Conservation (phyloP, 495 filamentous ascomycete species). For the Podospora bellae-mahoneyi region DNA sequence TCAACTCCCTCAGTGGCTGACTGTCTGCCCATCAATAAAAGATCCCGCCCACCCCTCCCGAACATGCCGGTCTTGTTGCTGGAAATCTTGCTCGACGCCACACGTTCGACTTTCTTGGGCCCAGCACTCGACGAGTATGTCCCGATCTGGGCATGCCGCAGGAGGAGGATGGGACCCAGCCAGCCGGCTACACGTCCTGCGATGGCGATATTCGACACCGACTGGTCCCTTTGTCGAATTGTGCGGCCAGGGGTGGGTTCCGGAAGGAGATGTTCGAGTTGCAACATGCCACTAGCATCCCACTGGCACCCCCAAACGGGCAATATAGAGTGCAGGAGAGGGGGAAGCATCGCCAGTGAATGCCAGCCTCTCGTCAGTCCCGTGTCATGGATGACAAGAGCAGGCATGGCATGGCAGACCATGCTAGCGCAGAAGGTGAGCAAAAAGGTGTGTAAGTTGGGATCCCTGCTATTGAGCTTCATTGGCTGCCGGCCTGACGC, state of each 20-base stretch:
- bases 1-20: conserved; percentile 18
- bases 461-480: conserved; percentile 38
- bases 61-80: background rate
- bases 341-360: conserved; percentile 14
- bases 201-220: background rate
- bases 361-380: conserved; percentile 27
- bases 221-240: background rate
- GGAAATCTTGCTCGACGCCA: conserved; percentile 11
- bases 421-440: conserved; percentile 38
- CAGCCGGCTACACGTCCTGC: conserved; percentile 4
- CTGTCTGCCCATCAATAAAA: conserved; percentile 12
- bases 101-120: conserved; percentile 15
- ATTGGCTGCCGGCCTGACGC: conserved; percentile 34
- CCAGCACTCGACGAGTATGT: background rate
- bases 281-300: background rate
- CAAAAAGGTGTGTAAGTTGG: conserved; percentile 33
- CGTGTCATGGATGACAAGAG: conserved; percentile 24
- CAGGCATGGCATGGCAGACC: conserved; percentile 17
- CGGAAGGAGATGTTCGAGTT: background rate
- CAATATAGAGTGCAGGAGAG: conserved; percentile 27
- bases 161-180: conserved; percentile 5
- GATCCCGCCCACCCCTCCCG: conserved; percentile 3
- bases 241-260: background rate
- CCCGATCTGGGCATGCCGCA: conserved; percentile 20
- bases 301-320: conserved; percentile 14